Conservation (phyloP, 2,329 filamentous ascomycete genomes). For the Macrophomina phaseolina region DNA sequence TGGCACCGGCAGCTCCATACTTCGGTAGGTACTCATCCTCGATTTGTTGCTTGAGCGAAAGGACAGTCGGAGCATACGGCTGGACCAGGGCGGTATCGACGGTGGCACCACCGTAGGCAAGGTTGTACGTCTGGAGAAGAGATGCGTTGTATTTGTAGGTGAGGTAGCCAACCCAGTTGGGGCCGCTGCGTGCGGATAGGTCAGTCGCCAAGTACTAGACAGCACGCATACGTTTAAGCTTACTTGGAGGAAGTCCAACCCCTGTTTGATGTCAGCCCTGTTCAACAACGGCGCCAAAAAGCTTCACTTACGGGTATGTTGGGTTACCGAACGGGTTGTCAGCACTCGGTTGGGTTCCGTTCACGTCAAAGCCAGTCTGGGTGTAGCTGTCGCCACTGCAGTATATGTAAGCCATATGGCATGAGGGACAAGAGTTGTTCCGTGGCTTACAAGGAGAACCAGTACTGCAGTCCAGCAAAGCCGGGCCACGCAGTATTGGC, state of each 20-base stretch:
- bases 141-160: constrained; percentile 54
- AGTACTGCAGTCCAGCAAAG: constrained; percentile 31
- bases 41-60: constrained; percentile 60
- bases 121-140: constrained; percentile 57
- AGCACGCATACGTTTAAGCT: not conserved
- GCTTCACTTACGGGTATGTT: constrained; percentile 48
- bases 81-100: constrained; percentile 59
- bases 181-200: constrained; percentile 46
- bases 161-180: constrained; percentile 62
- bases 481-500: constrained; percentile 24
- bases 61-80: constrained; percentile 56
- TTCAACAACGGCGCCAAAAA: not conserved
- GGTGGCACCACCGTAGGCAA: constrained; percentile 61
- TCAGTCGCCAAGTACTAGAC: not conserved
- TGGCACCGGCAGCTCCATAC: constrained; percentile 42
- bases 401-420: not conserved
- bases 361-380: constrained; percentile 63
- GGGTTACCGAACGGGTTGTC: constrained; percentile 68
- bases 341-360: constrained; percentile 56
- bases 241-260: constrained; percentile 31
- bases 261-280: constrained; percentile 14
- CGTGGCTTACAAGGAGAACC: constrained; percentile 35
- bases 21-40: constrained; percentile 49
- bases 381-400: constrained; percentile 65
- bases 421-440: not conserved